A percentile compares a stretch with the other conserved stretches of the same genome.
phyloP scores from a whole-genome alignment of 2,329 filamentous ascomycete species.

The Aureobasidium sp. region DNA sequence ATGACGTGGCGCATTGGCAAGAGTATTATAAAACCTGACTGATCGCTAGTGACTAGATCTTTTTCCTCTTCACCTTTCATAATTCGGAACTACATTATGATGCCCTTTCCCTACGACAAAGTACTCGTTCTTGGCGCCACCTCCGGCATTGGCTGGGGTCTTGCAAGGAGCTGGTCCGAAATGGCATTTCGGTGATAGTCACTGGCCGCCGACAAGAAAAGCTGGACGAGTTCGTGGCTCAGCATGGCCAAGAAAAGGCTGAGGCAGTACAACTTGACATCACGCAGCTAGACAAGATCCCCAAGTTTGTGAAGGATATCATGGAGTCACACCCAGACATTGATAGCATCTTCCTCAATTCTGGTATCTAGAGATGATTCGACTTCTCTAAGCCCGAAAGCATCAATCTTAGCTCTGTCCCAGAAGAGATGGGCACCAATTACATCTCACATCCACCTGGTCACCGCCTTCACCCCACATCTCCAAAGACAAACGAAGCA shows the following conservation, averaged over 20 bases:
- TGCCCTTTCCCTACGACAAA: constrained; percentile 57
- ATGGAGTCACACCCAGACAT: constrained; percentile 54
- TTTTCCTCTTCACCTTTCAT: too few relatives aligned
- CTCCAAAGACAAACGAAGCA: constrained; percentile 50
- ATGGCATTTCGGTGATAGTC: constrained; percentile 53
- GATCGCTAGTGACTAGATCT: too few relatives aligned
- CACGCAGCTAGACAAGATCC: constrained; percentile 53
- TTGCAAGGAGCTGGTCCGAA: constrained; percentile 55
- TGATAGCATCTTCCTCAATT: constrained; percentile 58
- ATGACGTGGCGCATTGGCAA: too few relatives aligned
- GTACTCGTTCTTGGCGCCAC: constrained; percentile 62
- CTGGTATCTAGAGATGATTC: constrained; percentile 57
- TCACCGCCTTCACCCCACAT: constrained; percentile 55
- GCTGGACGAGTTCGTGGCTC: constrained; percentile 52
- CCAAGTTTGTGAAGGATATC: constrained; percentile 47
- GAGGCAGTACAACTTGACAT: constrained; percentile 56
- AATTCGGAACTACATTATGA: too few relatives aligned
- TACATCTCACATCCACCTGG: constrained; percentile 57
- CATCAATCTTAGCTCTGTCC: constrained; percentile 49
- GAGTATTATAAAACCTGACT: too few relatives aligned
- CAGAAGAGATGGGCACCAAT: constrained; percentile 56
- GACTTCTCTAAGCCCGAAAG: constrained; percentile 55
- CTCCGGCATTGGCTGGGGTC: constrained; percentile 56
- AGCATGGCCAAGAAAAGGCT: constrained; percentile 53
- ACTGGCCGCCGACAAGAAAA: constrained; percentile 59